Percentiles rank a stretch among this genome's conserved stretches.
phyloP scores from a whole-genome alignment of 73 alveolate species.

The Tetrahymena elliotti region DNA sequence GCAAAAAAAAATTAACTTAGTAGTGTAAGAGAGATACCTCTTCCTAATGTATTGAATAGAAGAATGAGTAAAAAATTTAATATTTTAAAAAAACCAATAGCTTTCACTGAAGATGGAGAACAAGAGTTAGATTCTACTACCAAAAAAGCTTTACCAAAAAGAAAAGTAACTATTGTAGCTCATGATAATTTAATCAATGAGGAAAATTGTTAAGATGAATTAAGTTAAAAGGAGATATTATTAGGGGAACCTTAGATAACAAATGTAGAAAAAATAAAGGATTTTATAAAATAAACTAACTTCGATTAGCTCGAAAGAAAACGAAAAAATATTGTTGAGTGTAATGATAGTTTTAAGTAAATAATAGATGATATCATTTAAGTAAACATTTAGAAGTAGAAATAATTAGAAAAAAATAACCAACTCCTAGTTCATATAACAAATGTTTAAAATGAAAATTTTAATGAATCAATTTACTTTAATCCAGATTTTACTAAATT shows the following conservation, averaged over 20 bases:
- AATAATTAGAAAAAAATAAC: not conserved
- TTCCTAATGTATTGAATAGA: not conserved
- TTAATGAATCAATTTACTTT: not conserved
- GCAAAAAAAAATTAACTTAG: too few relatives aligned
- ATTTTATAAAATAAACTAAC: not conserved
- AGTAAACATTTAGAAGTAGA: not conserved
- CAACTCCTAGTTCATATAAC: not conserved
- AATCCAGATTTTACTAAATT: not conserved
- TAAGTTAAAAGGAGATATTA: not conserved
- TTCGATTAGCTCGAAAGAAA: not conserved
- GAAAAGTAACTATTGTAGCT: not conserved
- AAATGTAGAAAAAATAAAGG: not conserved
- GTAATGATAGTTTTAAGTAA: not conserved
- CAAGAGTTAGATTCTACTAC: not conserved
- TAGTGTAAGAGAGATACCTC: not conserved
- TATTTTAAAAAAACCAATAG: not conserved
- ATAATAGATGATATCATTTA: not conserved
- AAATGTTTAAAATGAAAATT: not conserved
- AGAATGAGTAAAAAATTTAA: not conserved
- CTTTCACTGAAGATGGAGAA: not conserved
- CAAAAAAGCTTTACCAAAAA: not conserved
- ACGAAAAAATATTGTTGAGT: not conserved
- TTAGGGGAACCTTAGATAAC: not conserved
- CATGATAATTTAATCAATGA: not conserved
- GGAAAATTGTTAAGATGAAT: not conserved